A percentile compares a stretch with the other conserved stretches of the same genome.
Evolutionary conservation across 192 early-diverging fungal species (phyloP).

Genomic region (Mortierella hygrophila): DNA sequence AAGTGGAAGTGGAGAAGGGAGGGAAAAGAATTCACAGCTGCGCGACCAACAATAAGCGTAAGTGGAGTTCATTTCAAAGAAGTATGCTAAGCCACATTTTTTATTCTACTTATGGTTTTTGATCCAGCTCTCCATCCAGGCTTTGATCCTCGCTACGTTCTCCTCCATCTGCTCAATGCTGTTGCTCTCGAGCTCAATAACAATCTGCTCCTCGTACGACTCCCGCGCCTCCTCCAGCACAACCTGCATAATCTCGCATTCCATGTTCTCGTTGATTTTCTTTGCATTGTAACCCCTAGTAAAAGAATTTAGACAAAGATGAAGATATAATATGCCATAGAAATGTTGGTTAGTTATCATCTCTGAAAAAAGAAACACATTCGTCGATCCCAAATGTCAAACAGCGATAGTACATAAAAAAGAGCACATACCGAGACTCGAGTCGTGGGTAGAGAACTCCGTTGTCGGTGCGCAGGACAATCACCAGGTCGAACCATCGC

Average conservation of each 20-base stretch:
- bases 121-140: conserved; percentile 78
- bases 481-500: conserved; percentile 97
- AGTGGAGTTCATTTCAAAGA: no score
- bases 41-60: no score
- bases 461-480: conserved; percentile 89
- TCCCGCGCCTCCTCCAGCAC: conserved; percentile 90
- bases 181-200: conserved; percentile 86
- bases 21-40: no score
- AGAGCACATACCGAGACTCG: conserved; percentile 69
- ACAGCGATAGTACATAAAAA: neutral
- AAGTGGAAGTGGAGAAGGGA: no score
- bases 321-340: neutral
- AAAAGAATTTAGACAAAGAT: neutral
- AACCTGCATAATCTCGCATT: conserved; percentile 98
- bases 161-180: conserved; percentile 91
- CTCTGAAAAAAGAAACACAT: no score
- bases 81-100: no score
- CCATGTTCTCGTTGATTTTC: conserved; percentile 94
- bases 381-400: neutral
- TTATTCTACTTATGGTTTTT: neutral
- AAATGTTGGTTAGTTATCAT: no score
- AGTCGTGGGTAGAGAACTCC: conserved; percentile 84
- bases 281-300: conserved; percentile 79
- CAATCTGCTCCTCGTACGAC: conserved; percentile 83
- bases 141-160: conserved; percentile 84